Base-by-base conservation (phyloP, 257 asterid species). In the Solanum clarkiae region DNA sequence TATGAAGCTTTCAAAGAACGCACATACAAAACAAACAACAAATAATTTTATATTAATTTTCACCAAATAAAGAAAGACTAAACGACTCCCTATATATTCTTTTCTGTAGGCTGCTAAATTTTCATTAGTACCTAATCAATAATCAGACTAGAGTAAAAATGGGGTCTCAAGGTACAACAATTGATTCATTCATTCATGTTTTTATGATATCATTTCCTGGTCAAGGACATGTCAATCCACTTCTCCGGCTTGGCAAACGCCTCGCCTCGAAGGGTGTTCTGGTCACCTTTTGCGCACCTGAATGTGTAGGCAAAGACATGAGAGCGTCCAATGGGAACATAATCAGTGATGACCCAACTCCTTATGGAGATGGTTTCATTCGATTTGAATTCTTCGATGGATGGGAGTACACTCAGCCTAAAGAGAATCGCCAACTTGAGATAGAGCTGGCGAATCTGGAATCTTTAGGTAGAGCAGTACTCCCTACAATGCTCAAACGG, bases 181-280 rank as follows among this genome's bases (percentile, higher is more conserved):
- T 57, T 1, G 55, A 24, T 57, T 42, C 85, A n/a, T 54, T 83
- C 60, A 86, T 84, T 44, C 98, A 95, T 51, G 87, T 89, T 2
- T 87, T 92, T 84, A 80, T 93, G 85, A 95, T 95, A 0, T 93
- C 93, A 2, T 94, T 92, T 79, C 97, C 97, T 0, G 97, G 92
- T 0, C 97, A 93, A 83, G 98, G 98, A 29, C 97, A 95, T 81
- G 89, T 94, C 2, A 95, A 94, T 74, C 98, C 98, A 6, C 90
- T 95, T 15, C 97, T 95, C 80, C 88, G 98, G 12, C 88, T 95
- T 10, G 96, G 88, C 84, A 94, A 91, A 69, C 90, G 92, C 18
- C 97, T 95, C 42, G 98, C 98, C 16, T 55, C 88, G 6, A 88
- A 80, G 53, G 97, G 97, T 26, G 86, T 89, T 5, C 81, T 85